Evolutionary conservation across 805 yeast genomes (phyloP).

Genomic region (Lipomyces starkeyi): DNA sequence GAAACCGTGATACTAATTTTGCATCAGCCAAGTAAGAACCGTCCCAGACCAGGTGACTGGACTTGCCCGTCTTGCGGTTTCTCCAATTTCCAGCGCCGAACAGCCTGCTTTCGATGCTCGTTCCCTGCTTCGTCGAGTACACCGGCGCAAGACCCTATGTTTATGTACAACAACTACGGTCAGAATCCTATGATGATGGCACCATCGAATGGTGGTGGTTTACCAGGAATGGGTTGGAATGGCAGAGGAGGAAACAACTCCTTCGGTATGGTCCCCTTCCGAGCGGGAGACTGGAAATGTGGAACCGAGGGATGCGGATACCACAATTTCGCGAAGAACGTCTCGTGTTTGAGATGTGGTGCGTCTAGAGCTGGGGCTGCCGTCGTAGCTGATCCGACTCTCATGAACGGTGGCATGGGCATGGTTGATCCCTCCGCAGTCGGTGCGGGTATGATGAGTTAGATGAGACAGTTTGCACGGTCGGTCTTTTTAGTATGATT

Average conservation of each 20-base stretch:
- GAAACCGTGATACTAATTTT: neutral
- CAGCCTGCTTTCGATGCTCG: conserved; percentile 91
- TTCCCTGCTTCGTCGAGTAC: conserved; percentile 78
- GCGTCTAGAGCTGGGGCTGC: conserved; percentile 59
- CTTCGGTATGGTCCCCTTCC: conserved; percentile 75
- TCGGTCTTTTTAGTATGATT: neutral
- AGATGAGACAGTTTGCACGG: neutral
- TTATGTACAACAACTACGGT: conserved; percentile 43
- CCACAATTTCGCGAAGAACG: conserved; percentile 91
- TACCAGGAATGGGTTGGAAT: conserved; percentile 30
- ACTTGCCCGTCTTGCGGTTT: conserved; percentile 97
- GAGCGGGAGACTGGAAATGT: conserved; percentile 98
- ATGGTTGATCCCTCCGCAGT: conserved; percentile 29
- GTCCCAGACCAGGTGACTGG: conserved; percentile 98
- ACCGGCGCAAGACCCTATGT: conserved; percentile 67
- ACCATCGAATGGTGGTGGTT: conserved; percentile 26
- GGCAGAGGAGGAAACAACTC: conserved; percentile 40
- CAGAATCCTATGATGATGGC: conserved; percentile 34
- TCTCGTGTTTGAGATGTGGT: conserved; percentile 87
- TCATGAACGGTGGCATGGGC: conserved; percentile 37
- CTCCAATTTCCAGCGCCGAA: conserved; percentile 90
- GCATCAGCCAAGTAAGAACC: conserved; percentile 64
- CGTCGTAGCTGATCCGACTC: conserved; percentile 40
- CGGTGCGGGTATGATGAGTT: conserved; percentile 32
- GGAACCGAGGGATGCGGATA: conserved; percentile 76